Conservation (phyloP, 2,329 filamentous ascomycete species). For the Coniella vitis region DNA sequence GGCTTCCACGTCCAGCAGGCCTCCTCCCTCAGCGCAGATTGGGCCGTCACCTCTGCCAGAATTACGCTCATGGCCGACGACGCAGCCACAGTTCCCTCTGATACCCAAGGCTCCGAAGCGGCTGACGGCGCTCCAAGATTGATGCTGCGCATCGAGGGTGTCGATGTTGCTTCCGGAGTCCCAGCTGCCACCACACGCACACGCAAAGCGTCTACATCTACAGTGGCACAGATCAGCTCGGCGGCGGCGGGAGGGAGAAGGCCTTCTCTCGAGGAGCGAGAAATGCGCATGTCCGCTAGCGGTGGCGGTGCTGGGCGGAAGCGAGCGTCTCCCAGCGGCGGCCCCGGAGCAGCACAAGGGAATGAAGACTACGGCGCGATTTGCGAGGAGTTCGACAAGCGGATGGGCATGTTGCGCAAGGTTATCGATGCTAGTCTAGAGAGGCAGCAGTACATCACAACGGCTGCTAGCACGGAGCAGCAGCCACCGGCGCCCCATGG, state of each 20-base stretch:
- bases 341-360: neutral
- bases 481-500: neutral
- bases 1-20: slow-evolving; percentile 57
- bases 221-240: too few relatives aligned
- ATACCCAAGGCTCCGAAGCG: slow-evolving; percentile 12
- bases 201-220: slow-evolving; percentile 21
- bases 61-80: slow-evolving; percentile 33
- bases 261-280: slow-evolving; percentile 11
- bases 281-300: slow-evolving; percentile 7
- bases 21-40: slow-evolving; percentile 66
- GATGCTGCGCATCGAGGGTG: slow-evolving; percentile 58
- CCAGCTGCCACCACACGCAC: slow-evolving; percentile 13
- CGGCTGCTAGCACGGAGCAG: slow-evolving; percentile 3
- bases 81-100: slow-evolving; percentile 25
- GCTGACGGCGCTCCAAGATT: slow-evolving; percentile 31
- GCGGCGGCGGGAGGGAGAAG: slow-evolving; percentile 6
- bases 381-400: slow-evolving; percentile 50
- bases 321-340: neutral
- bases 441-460: slow-evolving; percentile 28
- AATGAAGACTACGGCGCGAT: slow-evolving; percentile 39
- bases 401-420: slow-evolving; percentile 48
- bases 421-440: slow-evolving; percentile 47
- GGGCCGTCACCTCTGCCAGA: slow-evolving; percentile 50
- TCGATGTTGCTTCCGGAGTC: slow-evolving; percentile 25
- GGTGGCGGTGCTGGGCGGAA: neutral